A percentile compares a stretch with the other conserved stretches of the same genome.
Evolutionary conservation across 1,284 basidiomycete genomes (phyloP).

Genomic region (Cutaneotrichosporon sp.): DNA sequence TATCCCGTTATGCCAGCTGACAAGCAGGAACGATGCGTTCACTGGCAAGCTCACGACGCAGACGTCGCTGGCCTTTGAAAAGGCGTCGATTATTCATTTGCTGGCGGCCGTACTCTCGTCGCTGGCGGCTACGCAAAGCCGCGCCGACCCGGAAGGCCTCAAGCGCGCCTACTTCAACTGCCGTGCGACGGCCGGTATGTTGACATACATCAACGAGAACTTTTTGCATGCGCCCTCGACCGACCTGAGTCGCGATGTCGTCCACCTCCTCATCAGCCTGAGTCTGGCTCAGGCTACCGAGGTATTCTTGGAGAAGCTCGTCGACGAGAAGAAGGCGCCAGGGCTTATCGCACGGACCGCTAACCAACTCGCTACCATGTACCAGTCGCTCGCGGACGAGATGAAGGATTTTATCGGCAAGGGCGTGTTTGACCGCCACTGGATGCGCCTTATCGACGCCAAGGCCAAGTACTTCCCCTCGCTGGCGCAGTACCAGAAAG

Average conservation of each 20-base stretch:
- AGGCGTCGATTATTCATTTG: conserved; percentile 96
- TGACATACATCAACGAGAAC: conserved; percentile 99
- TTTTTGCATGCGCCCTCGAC: conserved; percentile 98
- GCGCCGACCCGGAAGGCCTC: conserved; percentile 70
- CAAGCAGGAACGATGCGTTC: conserved; percentile 78
- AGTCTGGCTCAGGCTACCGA: conserved; percentile 92
- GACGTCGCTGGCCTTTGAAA: conserved; percentile 95
- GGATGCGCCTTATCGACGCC: conserved; percentile 65
- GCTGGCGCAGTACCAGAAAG: conserved; percentile 80
- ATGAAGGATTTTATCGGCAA: conserved; percentile 94
- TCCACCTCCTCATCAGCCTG: conserved; percentile 82
- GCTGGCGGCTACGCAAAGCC: conserved; percentile 71
- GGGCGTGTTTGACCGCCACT: conserved; percentile 91
- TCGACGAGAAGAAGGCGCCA: conserved; percentile 78
- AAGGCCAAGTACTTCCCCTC: conserved; percentile 88
- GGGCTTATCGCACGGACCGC: conserved; percentile 79
- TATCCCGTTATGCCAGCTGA: background rate
- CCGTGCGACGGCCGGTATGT: conserved; percentile 90
- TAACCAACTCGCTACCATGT: conserved; percentile 75
- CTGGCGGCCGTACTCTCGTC: conserved; percentile 90
- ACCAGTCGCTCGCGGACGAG: conserved; percentile 73
- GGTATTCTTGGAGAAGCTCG: conserved; percentile 92
- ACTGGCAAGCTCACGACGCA: conserved; percentile 88
- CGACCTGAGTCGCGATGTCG: conserved; percentile 86
- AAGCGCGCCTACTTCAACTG: conserved; percentile 93